These are phyloP conservation scores for Colletotrichum sublineola DNA, from an alignment of 2,329 filamentous ascomycete species.

Conservation along the genomic window DNA sequence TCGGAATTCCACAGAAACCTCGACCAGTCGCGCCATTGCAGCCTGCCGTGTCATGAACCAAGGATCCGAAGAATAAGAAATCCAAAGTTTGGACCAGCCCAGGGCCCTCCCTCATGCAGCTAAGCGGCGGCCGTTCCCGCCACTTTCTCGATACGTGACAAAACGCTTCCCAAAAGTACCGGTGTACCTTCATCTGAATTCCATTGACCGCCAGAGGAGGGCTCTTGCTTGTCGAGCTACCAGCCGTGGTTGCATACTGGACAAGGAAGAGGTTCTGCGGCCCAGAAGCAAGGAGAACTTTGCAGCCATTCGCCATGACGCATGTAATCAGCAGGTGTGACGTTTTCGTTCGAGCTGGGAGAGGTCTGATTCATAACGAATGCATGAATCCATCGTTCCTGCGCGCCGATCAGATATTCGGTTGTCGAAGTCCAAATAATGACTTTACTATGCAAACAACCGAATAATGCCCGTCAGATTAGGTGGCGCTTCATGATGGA, in stretches of 20 bases:
- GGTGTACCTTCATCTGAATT: slow-evolving; percentile 25
- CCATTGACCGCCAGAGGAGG: slow-evolving; percentile 10
- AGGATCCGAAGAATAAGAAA: not conserved
- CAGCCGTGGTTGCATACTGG: slow-evolving; percentile 17
- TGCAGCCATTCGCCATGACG: slow-evolving; percentile 23
- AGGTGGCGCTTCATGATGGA: not conserved
- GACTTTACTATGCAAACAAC: slow-evolving; percentile 12
- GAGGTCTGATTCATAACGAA: slow-evolving; percentile 7
- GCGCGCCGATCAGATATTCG: slow-evolving; percentile 15
- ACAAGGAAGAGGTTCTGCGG: not conserved
- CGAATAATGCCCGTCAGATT: not conserved
- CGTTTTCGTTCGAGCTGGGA: slow-evolving; percentile 3
- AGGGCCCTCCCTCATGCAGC: slow-evolving; percentile 3
- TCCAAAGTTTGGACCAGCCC: not conserved
- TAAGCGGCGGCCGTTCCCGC: slow-evolving; percentile 36
- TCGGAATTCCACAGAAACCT: slow-evolving; percentile 20
- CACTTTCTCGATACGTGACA: not conserved
- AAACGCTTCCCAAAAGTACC: not conserved
- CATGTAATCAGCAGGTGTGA: slow-evolving; percentile 11
- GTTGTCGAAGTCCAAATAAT: slow-evolving; percentile 2
- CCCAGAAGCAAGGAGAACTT: not conserved
- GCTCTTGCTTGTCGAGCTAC: slow-evolving; percentile 28
- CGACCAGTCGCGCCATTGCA: slow-evolving; percentile 10
- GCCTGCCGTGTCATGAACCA: slow-evolving; percentile 1
- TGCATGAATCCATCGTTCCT: slow-evolving; percentile 32